phyloP scores from a whole-genome alignment of 441 rosid species.

The Populus trichocarpa region DNA sequence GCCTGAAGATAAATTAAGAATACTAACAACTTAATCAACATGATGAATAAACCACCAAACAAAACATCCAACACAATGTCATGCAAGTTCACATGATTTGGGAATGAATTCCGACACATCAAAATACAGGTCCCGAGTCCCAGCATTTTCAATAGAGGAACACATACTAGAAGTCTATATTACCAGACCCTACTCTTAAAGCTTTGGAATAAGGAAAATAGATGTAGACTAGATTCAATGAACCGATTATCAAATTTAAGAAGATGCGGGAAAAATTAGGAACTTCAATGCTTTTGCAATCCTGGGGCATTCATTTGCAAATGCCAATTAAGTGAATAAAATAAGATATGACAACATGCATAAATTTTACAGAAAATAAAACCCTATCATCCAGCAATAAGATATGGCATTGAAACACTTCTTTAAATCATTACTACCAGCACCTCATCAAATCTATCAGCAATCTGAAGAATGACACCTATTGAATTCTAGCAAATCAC shows the following conservation, averaged over 20 bases:
- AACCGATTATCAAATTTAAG: background rate
- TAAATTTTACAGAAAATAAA: background rate
- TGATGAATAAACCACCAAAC: background rate
- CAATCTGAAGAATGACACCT: background rate
- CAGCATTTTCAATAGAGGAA: background rate
- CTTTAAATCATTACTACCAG: background rate
- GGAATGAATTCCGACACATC: background rate
- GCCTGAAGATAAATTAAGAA: conserved; percentile 43
- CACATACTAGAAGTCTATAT: no score
- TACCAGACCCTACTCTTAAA: background rate
- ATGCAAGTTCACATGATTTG: background rate
- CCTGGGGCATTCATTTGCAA: background rate
- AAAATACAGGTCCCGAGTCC: background rate
- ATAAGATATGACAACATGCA: background rate
- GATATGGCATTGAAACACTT: background rate
- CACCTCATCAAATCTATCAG: background rate
- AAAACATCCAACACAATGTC: background rate
- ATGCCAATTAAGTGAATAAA: background rate
- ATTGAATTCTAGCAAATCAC: background rate
- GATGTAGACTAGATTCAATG: background rate
- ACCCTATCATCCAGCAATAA: no score
- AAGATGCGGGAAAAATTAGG: background rate
- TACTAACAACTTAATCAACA: background rate
- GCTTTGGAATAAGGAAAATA: background rate
- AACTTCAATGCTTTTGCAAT: background rate